These are phyloP conservation scores for Metschnikowia dekortorum DNA, from an alignment of 805 yeast genomes.

Conservation along the genomic window DNA sequence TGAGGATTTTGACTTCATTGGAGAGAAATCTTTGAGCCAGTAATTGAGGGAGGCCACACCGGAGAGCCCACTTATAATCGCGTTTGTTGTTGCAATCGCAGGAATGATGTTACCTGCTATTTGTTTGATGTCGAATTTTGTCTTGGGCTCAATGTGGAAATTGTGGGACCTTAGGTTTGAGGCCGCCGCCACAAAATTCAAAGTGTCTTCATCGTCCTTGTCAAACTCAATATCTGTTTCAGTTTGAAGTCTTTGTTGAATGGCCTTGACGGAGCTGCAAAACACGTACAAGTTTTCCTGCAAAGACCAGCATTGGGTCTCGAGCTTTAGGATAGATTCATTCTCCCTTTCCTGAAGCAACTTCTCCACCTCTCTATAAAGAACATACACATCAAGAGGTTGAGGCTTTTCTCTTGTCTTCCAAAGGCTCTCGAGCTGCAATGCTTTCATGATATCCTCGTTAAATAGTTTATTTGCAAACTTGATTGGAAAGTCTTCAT, in stretches of 20 bases:
- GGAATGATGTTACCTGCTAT: constrained; percentile 98
- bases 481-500: constrained; percentile 24
- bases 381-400: constrained; percentile 43
- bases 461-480: constrained; percentile 60
- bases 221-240: constrained; percentile 61
- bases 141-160: constrained; percentile 64
- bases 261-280: constrained; percentile 39
- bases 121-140: constrained; percentile 85
- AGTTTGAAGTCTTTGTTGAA: constrained; percentile 47
- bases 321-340: constrained; percentile 19
- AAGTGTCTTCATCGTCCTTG: constrained; percentile 90
- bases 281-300: constrained; percentile 63
- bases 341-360: constrained; percentile 18
- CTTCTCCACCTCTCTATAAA: constrained; percentile 12
- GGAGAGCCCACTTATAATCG: constrained; percentile 87
- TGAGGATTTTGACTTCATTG: constrained; percentile 25
- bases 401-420: constrained; percentile 63
- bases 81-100: constrained; percentile 97
- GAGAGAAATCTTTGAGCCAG: constrained; percentile 33
- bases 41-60: constrained; percentile 64
- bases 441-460: constrained; percentile 73
- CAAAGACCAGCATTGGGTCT: constrained; percentile 55
- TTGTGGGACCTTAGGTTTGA: constrained; percentile 71
- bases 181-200: constrained; percentile 82
- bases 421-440: constrained; percentile 74